Base-by-base conservation (phyloP, 768 basidiomycete genomes). In the Mycena epipterygia region DNA sequence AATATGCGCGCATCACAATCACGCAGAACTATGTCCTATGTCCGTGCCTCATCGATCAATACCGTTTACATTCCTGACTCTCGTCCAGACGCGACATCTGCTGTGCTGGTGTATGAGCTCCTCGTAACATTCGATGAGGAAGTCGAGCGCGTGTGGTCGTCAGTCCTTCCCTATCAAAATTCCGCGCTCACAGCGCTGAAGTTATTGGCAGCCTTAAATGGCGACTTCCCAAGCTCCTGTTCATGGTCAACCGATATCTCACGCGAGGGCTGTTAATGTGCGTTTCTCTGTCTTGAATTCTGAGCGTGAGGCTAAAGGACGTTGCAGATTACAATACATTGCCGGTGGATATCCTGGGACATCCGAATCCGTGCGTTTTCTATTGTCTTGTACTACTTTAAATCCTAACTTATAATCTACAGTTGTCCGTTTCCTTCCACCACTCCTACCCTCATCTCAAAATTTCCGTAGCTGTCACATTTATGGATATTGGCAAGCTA, bases 141-240 rank as follows among this genome's bases (percentile, higher is more conserved):
- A 52, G 68, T 76, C 1, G 76, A 76, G 41, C 72, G 76, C 27
- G 52, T 82, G 25, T 83, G 81, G 80, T 72, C 70, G 82, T 83
- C 51, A 69, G 77, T 74, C 3, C 27, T 58, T 42, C n/a, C 37
- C 27, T 8, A 16, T 29, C 33, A 25, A 23, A n/a, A 13, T 55
- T 30, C 21, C 32, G 33, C 11, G 25, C 11, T 19, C n/a, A n/a
- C n/a, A 27, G n/a, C 49, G 25, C 60, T 72, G 27, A 64, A 39
- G 9, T n/a, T 9, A 27, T 33, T 25, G 14, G 27, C 35, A 75
- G 74, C 19, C 71, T 74, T 39, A 53, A 46, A 64, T 76, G 73
- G 70, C 66, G 73, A 35, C 67, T 76, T 12, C 75, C 75, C 17
- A 76, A 74, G 62, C 29, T 74, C 9, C 42, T 76, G 21, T 76